Evolutionary conservation across 768 basidiomycete species (phyloP).

Genomic region (Hygrocybe punicea): DNA sequence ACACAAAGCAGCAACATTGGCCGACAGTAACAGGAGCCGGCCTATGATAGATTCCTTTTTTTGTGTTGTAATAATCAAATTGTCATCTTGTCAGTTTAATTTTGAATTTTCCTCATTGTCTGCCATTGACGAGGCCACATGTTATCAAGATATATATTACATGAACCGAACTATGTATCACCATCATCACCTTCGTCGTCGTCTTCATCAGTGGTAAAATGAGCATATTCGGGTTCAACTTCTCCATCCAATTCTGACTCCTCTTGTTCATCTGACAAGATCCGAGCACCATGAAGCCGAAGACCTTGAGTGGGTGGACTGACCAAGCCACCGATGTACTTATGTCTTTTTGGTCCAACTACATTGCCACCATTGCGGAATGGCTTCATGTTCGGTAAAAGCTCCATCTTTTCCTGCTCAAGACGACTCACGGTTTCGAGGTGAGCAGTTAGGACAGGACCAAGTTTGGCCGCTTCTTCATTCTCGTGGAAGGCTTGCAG

Average conservation of each 20-base stretch:
- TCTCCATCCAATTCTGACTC: background rate
- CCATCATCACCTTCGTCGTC: background rate
- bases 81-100: too few relatives aligned
- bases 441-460: too few relatives aligned
- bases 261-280: background rate
- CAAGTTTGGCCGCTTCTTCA: too few relatives aligned
- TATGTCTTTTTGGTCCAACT: background rate
- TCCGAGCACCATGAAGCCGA: too few relatives aligned
- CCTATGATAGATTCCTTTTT: too few relatives aligned
- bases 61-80: too few relatives aligned
- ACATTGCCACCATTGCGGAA: background rate
- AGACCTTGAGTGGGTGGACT: too few relatives aligned
- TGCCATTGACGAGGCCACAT: too few relatives aligned
- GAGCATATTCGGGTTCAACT: background rate
- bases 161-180: too few relatives aligned
- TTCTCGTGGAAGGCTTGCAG: background rate
- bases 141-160: too few relatives aligned
- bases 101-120: too few relatives aligned
- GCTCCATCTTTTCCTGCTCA: background rate
- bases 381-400: background rate
- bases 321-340: slow-evolving; percentile 1
- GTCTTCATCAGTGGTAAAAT: background rate
- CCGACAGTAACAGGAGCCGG: too few relatives aligned
- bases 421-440: background rate
- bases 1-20: background rate